Base-by-base conservation (phyloP, 2,329 filamentous ascomycete species). In the Trichoderma oligosporum region DNA sequence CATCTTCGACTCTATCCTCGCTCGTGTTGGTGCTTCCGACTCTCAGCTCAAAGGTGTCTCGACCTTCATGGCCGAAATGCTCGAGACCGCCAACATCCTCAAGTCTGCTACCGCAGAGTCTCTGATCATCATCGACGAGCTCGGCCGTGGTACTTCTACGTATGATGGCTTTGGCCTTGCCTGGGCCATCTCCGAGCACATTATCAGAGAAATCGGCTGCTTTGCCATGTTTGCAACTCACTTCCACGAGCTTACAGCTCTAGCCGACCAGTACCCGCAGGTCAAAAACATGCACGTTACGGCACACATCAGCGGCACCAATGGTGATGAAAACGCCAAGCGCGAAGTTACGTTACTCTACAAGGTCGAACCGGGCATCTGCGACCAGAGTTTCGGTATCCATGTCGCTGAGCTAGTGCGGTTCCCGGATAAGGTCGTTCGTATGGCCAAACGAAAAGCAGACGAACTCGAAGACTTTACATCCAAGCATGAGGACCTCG, bases 11-110 rank as follows among this genome's bases (percentile, higher is more conserved):
- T 94, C 91, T 61, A 96, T 99, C 61, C 87, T 99, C 36, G 94
- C 95, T 0, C 88, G 94, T 65, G 94, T 99, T 0, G 94, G 95
- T 39, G 95, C 94, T 6, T 94, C 89, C 65, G 95, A 99, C 74
- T 96, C 90, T 6, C 94, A 97, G 72, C 86, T 99, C 61, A 97
- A 97, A 74, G 94, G 94, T 33, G 94, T 99, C 2, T 96, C 91
- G 3, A 99, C 94, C 0, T 99, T 99, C 73, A 99, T 99, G 95
- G 94, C 94, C 1, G 94, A 99, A 76, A 99, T 99, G 94, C 82
- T 99, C 20, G 94, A 99, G 72, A 99, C 94, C 1, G 91, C 94
- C 64, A 97, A 97, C 70, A 99, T 99, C 63, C 85, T 99, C 68
- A 97, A 97, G 75, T 95, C 91, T 0, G 94, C 94, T 2, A 99